These are phyloP conservation scores for Xylaria sp. DNA, from an alignment of 2,329 filamentous ascomycete species.

Conservation along the genomic window DNA sequence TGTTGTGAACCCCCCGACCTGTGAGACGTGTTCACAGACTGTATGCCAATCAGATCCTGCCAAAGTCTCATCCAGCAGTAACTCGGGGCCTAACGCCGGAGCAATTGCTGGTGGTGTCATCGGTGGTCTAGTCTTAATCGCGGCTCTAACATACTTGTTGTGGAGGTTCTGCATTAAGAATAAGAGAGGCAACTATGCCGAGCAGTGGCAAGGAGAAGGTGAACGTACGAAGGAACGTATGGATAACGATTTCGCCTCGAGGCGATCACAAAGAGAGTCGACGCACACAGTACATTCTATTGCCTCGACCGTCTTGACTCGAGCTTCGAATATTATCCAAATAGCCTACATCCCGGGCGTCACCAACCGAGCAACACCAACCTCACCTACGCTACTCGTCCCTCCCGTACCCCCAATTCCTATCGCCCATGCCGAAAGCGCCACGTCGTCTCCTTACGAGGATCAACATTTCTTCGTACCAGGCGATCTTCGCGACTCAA, in stretches of 20 bases:
- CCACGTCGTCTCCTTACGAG: slow-evolving; percentile 67
- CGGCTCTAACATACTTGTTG: slow-evolving; percentile 79
- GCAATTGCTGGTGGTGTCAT: slow-evolving; percentile 93
- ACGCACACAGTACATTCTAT: slow-evolving; percentile 90
- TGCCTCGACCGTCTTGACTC: slow-evolving; percentile 92
- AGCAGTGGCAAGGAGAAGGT: slow-evolving; percentile 63
- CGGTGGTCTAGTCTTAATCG: slow-evolving; percentile 81
- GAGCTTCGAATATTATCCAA: slow-evolving; percentile 98
- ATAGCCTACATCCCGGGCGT: slow-evolving; percentile 99
- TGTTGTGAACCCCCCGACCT: slow-evolving; percentile 58
- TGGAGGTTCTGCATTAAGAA: slow-evolving; percentile 91
- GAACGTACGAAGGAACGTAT: slow-evolving; percentile 62
- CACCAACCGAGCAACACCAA: slow-evolving; percentile 87
- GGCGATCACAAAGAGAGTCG: slow-evolving; percentile 75
- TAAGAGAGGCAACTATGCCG: slow-evolving; percentile 72
- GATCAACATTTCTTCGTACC: slow-evolving; percentile 96
- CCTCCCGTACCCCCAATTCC: slow-evolving; percentile 96
- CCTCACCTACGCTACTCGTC: slow-evolving; percentile 82
- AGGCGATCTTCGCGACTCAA: slow-evolving; percentile 88
- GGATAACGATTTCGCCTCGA: slow-evolving; percentile 53
- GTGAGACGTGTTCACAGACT: slow-evolving; percentile 60
- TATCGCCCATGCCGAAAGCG: slow-evolving; percentile 68
- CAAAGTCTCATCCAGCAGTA: slow-evolving; percentile 38
- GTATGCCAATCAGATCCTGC: slow-evolving; percentile 56
- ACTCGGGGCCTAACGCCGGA: slow-evolving; percentile 72